Base-by-base conservation (phyloP, 768 basidiomycete species). In the Mycena epipterygia region DNA sequence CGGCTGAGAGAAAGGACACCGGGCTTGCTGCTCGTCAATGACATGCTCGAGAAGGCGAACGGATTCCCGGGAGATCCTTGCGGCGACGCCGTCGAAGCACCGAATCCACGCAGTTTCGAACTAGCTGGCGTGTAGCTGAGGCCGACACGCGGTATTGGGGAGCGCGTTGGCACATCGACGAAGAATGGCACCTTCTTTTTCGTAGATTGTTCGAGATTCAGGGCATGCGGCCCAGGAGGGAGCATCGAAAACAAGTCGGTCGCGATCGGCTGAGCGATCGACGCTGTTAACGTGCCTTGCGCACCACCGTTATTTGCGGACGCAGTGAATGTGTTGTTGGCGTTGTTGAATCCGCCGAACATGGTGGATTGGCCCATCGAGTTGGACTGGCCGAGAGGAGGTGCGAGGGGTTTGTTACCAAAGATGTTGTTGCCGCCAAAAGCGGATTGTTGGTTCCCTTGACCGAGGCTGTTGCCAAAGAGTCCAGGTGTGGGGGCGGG, bases 251-350 rank as follows among this genome's bases (percentile, higher is more conserved):
- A 95, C 59, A 94, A 78, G 70, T 92, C 91, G 57, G 89, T 84
- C 35, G 88, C 89, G 71, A 95, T 91, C 11, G 94, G 94, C 79
- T 97, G 93, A 30, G 93, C 91, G 76, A 98, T 95, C 23, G 96
- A 96, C 2, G 95, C 94, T 12, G 92, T 93, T 61, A 97, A 83
- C 0, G 86, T 80, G 41, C 89, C 89, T 80, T 89, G 89, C 46
- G 84, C 82, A 35, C 81, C 88, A n/a, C 84, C 81, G 62, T 82
- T 80, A 51, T 77, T 77, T 0, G 80, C 76, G 35, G 87, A 87
- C 14, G 83, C 78, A 53, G 83, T 84, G 30, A 89, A 80, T 53
- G 79, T 75, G 65, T 76, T 78, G 29, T 80, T 84, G 39, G 84
- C 79, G 14, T 83, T 75, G 21, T 71, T 76, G n/a, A 83, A 81